Conservation (phyloP, 441 rosid genomes). For the Rhodomyrtus psidioides region DNA sequence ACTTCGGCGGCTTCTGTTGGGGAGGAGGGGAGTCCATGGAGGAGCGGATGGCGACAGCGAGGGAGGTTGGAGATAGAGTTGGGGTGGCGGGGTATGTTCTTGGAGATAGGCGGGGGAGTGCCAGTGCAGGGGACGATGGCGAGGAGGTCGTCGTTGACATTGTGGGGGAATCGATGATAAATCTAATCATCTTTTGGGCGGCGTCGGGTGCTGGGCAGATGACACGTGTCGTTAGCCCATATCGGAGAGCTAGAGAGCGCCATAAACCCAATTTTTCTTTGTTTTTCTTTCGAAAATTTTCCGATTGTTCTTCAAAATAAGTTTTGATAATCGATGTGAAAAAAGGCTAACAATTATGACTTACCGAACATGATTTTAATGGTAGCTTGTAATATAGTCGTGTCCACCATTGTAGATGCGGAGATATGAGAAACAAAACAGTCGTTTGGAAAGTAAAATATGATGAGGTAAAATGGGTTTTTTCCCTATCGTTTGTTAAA, state of each 20-base stretch:
- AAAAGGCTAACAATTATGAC: background rate
- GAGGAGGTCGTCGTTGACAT: background rate
- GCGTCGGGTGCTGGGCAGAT: background rate
- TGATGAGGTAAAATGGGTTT: background rate
- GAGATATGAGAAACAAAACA: background rate
- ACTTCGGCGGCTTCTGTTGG: conserved; percentile 9
- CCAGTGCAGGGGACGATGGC: background rate
- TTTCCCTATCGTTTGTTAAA: background rate
- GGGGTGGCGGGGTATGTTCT: background rate
- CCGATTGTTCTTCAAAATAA: background rate
- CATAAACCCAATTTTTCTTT: background rate
- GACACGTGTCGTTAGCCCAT: background rate
- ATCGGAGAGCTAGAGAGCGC: too few species aligned
- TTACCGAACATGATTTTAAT: background rate
- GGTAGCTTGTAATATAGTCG: background rate
- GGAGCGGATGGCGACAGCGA: conserved; percentile 1
- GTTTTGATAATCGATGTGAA: background rate
- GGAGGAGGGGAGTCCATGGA: conserved; percentile 15
- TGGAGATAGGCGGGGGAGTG: background rate
- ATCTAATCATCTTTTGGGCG: background rate
- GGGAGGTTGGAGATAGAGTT: background rate
- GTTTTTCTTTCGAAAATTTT: too few species aligned
- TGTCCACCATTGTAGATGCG: background rate
- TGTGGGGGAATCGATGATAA: background rate
- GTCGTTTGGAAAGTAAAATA: background rate